Percentiles rank a stretch among this genome's conserved stretches.
Evolutionary conservation across 2,329 filamentous ascomycete species (phyloP).

Genomic region (Fusarium torulosum): DNA sequence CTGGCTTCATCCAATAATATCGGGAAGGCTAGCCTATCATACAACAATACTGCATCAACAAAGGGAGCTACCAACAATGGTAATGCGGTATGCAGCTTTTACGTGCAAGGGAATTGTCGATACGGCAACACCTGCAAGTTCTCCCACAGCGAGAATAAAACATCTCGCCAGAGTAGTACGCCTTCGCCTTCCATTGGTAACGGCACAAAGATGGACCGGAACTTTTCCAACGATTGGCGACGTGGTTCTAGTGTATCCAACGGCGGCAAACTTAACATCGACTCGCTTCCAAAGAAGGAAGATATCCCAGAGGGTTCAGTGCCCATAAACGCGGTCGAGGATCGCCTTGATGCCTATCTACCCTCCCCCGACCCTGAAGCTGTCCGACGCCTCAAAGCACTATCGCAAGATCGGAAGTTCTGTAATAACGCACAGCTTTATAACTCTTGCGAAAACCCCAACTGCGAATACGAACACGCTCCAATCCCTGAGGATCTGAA

Average conservation of each 20-base stretch:
- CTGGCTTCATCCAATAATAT: neutral
- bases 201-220: conserved; percentile 17
- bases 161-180: conserved; percentile 26
- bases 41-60: conserved; percentile 6
- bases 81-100: conserved; percentile 35
- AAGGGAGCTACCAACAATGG: conserved; percentile 21
- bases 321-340: conserved; percentile 28
- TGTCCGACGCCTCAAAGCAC: conserved; percentile 28
- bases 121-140: conserved; percentile 42
- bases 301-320: conserved; percentile 33
- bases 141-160: conserved; percentile 29
- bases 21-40: conserved; percentile 4
- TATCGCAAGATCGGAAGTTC: conserved; percentile 30
- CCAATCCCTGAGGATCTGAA: conserved; percentile 37
- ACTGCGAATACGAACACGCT: conserved; percentile 39
- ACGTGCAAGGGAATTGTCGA: conserved; percentile 40
- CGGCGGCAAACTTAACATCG: conserved; percentile 18
- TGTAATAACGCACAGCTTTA: conserved; percentile 42
- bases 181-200: conserved; percentile 23
- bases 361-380: conserved; percentile 11
- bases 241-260: neutral
- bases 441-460: conserved; percentile 27
- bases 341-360: conserved; percentile 40
- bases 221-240: conserved; percentile 13
- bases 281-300: conserved; percentile 26